Evolutionary conservation across 2,329 filamentous ascomycete species (phyloP), one percentile per base, ranked within the genome.

Genomic region (Penicillium expansum): DNA sequence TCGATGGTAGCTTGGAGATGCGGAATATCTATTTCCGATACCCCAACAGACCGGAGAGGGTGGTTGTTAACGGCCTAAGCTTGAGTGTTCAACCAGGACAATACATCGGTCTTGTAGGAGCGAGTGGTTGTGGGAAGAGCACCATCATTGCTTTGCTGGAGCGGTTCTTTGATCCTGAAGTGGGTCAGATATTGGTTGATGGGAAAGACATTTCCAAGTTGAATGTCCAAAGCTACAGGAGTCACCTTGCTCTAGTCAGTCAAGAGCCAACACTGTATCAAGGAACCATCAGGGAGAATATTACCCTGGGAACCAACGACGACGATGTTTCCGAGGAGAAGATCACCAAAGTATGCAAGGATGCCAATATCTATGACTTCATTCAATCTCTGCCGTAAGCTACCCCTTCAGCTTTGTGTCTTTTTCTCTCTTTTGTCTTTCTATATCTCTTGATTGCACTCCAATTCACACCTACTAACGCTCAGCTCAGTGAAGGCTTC

Each of bases 61-160:
- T 33, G 5, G 64, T 70, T 13, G 35, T 69, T 1, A 24, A 53
- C 1, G 57, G 54, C 1, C 24, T 68, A 11, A 55, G 27, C 14
- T 44, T 71, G 18, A 55, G 32, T 42, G 71, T 81, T 11, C n/a
- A 45, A 16, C 14, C 52, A 1, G 77, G 77, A 16, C 76, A 79
- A 59, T 79, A 78, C 56, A 67, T 79, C 73, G 94, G 93, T 0
- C 83, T 97, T 2, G 93, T 97, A 7, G 94, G 94, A 14, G 88
- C 92, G 0, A 93, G 89, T 47, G 93, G 94, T 2, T 96, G 92
- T 69, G 94, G 94, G 56, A 97, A 97, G 79, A 91, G 86, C 45
- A 97, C 94, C 0, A 94, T 92, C 0, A 96, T 97, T 70, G 89
- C 91, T 4, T 82, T 97, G 3, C 79, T 97, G 29, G 93, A 97